These are phyloP conservation scores for Saccharomyces hybrid DNA, from an alignment of 1,139 yeast genomes.

Conservation along the genomic window DNA sequence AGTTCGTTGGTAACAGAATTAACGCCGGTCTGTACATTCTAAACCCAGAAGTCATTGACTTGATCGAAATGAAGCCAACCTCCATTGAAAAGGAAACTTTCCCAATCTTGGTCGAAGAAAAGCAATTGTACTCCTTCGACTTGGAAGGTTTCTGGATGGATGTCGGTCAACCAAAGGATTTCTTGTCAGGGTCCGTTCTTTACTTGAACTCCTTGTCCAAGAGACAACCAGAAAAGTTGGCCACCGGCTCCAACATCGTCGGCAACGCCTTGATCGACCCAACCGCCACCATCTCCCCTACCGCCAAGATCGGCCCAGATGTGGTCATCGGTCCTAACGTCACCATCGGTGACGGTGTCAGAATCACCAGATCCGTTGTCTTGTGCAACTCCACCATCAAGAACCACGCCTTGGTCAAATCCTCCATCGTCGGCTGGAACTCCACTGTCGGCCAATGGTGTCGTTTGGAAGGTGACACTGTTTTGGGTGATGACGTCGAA, in stretches of 20 bases:
- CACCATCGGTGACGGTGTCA: constrained; percentile 94
- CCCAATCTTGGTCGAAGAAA: constrained; percentile 89
- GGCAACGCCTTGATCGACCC: constrained; percentile 97
- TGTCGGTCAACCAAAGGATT: constrained; percentile 99
- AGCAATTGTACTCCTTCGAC: constrained; percentile 88
- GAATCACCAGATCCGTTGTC: constrained; percentile 92
- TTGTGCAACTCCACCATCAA: constrained; percentile 85
- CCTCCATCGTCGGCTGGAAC: constrained; percentile 98
- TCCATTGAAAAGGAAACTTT: constrained; percentile 99
- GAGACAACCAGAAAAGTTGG: constrained; percentile 65
- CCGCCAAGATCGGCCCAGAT: constrained; percentile 96
- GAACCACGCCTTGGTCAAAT: constrained; percentile 97
- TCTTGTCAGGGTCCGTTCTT: constrained; percentile 90
- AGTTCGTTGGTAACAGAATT: constrained; percentile 96
- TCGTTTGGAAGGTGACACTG: constrained; percentile 95
- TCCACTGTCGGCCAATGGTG: constrained; percentile 99
- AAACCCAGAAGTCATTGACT: constrained; percentile 93
- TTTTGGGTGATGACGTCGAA: constrained; percentile 97
- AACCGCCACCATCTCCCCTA: constrained; percentile 84
- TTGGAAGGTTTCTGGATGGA: constrained; percentile 99
- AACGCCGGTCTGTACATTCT: constrained; percentile 95
- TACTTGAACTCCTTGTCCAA: constrained; percentile 82
- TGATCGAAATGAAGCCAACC: constrained; percentile 96
- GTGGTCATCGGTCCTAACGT: constrained; percentile 97
- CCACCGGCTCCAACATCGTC: constrained; percentile 60